These are phyloP conservation scores for Dovyalis caffra DNA, from an alignment of 345 rosid species.

Conservation along the genomic window DNA sequence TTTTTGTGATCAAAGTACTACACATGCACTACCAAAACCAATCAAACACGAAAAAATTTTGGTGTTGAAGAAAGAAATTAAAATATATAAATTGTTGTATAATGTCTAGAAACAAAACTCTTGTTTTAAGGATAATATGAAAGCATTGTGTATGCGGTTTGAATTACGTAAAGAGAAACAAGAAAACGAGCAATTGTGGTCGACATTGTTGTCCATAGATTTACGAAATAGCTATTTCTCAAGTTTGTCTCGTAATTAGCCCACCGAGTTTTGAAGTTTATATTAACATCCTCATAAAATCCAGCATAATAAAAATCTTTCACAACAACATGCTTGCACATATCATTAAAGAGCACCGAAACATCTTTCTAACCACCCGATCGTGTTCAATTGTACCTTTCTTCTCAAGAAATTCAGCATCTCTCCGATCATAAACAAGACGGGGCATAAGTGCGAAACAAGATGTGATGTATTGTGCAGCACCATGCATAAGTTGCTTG, in stretches of 20 bases:
- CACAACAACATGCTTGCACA: conserved; percentile 15
- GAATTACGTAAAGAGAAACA: not conserved
- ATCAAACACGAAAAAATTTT: no score
- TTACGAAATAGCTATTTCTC: not conserved
- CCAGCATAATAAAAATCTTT: not conserved
- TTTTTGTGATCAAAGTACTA: no score
- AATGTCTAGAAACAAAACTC: no score
- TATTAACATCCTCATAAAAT: conserved; percentile 1
- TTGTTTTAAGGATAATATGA: not conserved
- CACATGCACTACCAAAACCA: no score
- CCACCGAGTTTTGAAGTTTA: not conserved
- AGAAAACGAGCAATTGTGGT: not conserved
- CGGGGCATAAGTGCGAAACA: conserved; percentile 11
- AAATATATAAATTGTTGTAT: no score
- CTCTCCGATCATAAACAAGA: conserved; percentile 2
- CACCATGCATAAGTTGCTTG: conserved; percentile 22
- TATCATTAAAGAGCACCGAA: conserved; percentile 8
- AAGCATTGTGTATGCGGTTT: not conserved
- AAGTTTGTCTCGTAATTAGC: not conserved
- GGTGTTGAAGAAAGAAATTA: no score
- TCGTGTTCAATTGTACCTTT: not conserved
- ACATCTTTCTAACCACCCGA: conserved; percentile 11
- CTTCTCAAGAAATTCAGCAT: conserved; percentile 8
- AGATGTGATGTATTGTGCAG: conserved; percentile 9
- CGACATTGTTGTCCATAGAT: conserved; percentile 10